Evolutionary conservation across 768 basidiomycete genomes (phyloP).

Genomic region (Pleurotus tuoliensis): DNA sequence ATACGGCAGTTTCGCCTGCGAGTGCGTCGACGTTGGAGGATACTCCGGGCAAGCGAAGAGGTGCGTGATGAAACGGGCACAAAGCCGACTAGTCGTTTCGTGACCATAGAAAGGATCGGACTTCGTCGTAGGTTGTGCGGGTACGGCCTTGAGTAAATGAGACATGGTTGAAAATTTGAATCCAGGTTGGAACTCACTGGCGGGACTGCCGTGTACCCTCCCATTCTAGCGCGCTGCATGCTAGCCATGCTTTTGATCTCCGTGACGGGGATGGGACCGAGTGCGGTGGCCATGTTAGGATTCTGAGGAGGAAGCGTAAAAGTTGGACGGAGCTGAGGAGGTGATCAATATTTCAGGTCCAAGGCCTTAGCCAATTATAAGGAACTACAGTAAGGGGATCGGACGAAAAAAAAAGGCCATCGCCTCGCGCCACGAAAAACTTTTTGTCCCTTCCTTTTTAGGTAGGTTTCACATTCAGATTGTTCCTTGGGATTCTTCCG

Average conservation of each 20-base stretch:
- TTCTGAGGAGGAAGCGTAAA: constrained; percentile 2
- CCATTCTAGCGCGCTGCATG: neutral
- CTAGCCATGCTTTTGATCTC: constrained; percentile 2
- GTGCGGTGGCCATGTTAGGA: constrained; percentile 11
- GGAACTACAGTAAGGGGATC: neutral
- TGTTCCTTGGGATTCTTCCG: neutral
- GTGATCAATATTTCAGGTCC: neutral
- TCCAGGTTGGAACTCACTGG: neutral
- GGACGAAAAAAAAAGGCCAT: neutral
- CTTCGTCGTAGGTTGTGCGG: constrained; percentile 24
- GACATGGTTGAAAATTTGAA: constrained; percentile 12
- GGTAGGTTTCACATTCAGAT: neutral
- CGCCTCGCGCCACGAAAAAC: neutral
- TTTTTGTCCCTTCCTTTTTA: constrained; percentile 1
- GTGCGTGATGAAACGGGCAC: constrained; percentile 78
- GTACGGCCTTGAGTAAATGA: constrained; percentile 8
- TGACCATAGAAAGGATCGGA: constrained; percentile 73
- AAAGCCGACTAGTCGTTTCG: constrained; percentile 63
- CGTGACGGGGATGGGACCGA: constrained; percentile 10
- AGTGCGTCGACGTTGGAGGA: constrained; percentile 54
- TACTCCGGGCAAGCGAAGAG: constrained; percentile 85
- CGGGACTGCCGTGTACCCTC: constrained; percentile 1
- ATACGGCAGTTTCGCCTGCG: constrained; percentile 62
- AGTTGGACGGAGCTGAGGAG: neutral
- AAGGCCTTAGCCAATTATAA: neutral